A percentile compares a stretch with the other conserved stretches of the same genome.
These are phyloP conservation scores for Suillus cothurnatus DNA, from an alignment of 768 basidiomycete genomes.

Conservation along the genomic window DNA sequence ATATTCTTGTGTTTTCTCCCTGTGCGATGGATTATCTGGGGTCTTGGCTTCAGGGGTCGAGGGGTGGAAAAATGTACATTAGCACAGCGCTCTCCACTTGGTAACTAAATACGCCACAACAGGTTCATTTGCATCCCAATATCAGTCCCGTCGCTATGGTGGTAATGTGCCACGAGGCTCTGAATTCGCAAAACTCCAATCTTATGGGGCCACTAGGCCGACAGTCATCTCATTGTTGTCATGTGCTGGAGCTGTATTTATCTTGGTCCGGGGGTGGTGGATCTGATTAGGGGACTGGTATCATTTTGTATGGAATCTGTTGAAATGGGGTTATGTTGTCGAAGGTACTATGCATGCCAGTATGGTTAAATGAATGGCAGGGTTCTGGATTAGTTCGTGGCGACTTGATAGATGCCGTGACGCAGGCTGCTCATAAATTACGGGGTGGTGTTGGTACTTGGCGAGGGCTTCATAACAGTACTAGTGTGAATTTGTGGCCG, in stretches of 20 bases:
- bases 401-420: too few species aligned
- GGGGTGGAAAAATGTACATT: neutral
- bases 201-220: neutral
- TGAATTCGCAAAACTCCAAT: conserved; percentile 9
- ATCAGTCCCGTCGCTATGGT: conserved; percentile 8
- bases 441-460: neutral
- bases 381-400: neutral
- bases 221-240: too few species aligned
- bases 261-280: neutral
- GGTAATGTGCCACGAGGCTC: conserved; percentile 10
- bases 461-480: neutral
- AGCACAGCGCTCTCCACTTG: neutral
- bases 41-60: neutral
- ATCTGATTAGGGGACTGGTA: neutral
- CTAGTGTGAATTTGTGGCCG: neutral
- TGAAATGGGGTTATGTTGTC: neutral
- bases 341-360: neutral
- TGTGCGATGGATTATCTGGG: neutral
- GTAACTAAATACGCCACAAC: neutral
- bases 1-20: neutral
- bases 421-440: neutral
- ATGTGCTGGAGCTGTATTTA: neutral
- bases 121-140: conserved; percentile 11
- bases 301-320: neutral
- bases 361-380: neutral